Conservation (phyloP, 129 eudicot species). For the Lactuca sativa region DNA sequence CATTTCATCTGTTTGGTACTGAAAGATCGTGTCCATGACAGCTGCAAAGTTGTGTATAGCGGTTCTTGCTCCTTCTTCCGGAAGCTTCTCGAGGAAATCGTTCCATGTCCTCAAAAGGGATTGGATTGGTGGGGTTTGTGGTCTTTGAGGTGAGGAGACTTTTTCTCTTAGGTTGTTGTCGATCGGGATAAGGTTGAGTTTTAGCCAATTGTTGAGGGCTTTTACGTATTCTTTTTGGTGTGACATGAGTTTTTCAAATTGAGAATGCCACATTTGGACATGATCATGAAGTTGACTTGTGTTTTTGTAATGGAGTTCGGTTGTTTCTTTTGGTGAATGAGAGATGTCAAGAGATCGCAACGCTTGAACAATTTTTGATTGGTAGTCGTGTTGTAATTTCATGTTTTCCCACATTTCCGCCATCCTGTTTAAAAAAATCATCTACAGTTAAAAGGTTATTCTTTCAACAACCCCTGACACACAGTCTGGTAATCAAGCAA, state of each 20-base stretch:
- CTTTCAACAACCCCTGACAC: no score
- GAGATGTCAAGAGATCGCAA: conserved; percentile 54
- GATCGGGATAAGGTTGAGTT: conserved; percentile 82
- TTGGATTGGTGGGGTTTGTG: conserved; percentile 70
- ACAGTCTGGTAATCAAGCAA: no score
- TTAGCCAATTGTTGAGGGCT: conserved; percentile 67
- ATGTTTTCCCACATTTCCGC: conserved; percentile 85
- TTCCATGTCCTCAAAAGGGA: conserved; percentile 71
- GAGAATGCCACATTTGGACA: conserved; percentile 72
- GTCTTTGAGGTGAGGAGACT: conserved; percentile 82
- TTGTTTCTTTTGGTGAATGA: conserved; percentile 71
- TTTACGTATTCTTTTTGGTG: conserved; percentile 74
- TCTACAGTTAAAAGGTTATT: no score
- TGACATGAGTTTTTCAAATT: conserved; percentile 66
- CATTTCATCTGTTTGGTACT: conserved; percentile 78
- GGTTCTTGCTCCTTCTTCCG: conserved; percentile 80
- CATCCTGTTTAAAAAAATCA: conserved; percentile 54
- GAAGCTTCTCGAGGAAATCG: conserved; percentile 84
- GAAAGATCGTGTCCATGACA: conserved; percentile 62
- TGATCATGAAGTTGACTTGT: conserved; percentile 65
- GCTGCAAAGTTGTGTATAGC: conserved; percentile 77
- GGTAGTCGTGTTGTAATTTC: conserved; percentile 54
- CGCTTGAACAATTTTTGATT: conserved; percentile 53
- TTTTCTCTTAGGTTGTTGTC: conserved; percentile 84
- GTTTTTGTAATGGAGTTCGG: conserved; percentile 66